Evolutionary conservation across 805 yeast species (phyloP).

Genomic region (Spathaspora sp.): DNA sequence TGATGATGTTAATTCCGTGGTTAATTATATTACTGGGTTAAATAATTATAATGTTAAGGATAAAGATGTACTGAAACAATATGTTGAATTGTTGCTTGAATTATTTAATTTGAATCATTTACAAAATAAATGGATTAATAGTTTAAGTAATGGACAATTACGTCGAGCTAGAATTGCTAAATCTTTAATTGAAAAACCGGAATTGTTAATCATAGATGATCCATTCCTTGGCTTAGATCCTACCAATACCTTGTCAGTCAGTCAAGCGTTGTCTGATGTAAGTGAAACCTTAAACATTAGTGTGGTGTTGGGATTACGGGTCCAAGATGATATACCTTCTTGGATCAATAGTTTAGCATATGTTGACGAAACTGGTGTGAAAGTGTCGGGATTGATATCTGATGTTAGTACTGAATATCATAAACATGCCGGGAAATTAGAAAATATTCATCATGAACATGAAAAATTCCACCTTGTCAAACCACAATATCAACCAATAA

Average conservation of each 20-base stretch:
- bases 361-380: slow-evolving; percentile 54
- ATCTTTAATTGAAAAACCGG: slow-evolving; percentile 63
- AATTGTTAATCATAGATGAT: slow-evolving; percentile 74
- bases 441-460: slow-evolving; percentile 12
- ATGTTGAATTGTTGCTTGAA: slow-evolving; percentile 42
- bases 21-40: slow-evolving; percentile 53
- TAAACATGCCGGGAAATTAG: not conserved
- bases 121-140: slow-evolving; percentile 74
- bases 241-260: slow-evolving; percentile 56
- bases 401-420: slow-evolving; percentile 15
- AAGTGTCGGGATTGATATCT: slow-evolving; percentile 41
- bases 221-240: slow-evolving; percentile 93
- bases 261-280: slow-evolving; percentile 42
- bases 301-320: slow-evolving; percentile 70
- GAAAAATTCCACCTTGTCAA: not conserved
- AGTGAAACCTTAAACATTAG: slow-evolving; percentile 42
- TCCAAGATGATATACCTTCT: slow-evolving; percentile 69
- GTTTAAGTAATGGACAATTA: slow-evolving; percentile 90
- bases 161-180: slow-evolving; percentile 85
- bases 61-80: slow-evolving; percentile 12
- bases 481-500: slow-evolving; percentile 7
- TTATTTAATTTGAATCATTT: slow-evolving; percentile 54
- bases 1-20: slow-evolving; percentile 66
- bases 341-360: slow-evolving; percentile 78
- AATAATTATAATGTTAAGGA: slow-evolving; percentile 42